A percentile compares a stretch with the other conserved stretches of the same genome.
These are phyloP conservation scores for Coemansia sp. DNA, from an alignment of 192 early-diverging fungal species.

Conservation along the genomic window DNA sequence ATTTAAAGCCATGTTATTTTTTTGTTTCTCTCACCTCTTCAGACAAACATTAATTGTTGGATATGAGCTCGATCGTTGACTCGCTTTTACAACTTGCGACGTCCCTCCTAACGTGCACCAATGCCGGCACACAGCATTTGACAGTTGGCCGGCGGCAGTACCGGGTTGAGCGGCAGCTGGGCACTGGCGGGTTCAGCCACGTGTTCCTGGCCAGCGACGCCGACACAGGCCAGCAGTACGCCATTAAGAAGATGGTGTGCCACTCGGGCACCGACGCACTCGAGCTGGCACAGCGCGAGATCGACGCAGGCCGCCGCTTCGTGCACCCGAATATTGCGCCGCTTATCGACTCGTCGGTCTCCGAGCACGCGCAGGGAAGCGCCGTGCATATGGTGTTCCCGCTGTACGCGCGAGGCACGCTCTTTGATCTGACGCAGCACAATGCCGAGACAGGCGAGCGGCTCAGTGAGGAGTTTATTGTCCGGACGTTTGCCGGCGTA, in stretches of 20 bases:
- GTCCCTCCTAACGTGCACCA: constrained; percentile 34
- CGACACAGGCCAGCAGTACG: constrained; percentile 50
- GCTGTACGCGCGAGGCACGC: constrained; percentile 58
- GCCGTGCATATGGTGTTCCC: constrained; percentile 71
- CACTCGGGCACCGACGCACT: constrained; percentile 58
- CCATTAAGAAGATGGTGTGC: constrained; percentile 70
- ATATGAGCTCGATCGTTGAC: not conserved
- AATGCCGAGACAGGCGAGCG: constrained; percentile 50
- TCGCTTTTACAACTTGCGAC: not conserved
- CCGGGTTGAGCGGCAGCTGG: constrained; percentile 59
- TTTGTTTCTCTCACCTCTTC: no score
- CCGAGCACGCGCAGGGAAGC: not conserved
- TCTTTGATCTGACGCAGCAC: constrained; percentile 57
- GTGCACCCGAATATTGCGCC: constrained; percentile 62
- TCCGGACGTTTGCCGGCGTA: constrained; percentile 58
- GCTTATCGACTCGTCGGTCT: constrained; percentile 35
- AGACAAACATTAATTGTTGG: no score
- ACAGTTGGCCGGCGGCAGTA: constrained; percentile 61
- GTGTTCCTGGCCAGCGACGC: constrained; percentile 64
- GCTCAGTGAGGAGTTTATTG: constrained; percentile 58
- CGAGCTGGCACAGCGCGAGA: constrained; percentile 64
- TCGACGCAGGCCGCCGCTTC: constrained; percentile 66
- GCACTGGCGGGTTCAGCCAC: constrained; percentile 74
- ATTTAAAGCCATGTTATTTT: no score
- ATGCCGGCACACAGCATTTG: constrained; percentile 23